Conservation (phyloP, 805 yeast genomes). For the Alloascoidea hylecoeti region DNA sequence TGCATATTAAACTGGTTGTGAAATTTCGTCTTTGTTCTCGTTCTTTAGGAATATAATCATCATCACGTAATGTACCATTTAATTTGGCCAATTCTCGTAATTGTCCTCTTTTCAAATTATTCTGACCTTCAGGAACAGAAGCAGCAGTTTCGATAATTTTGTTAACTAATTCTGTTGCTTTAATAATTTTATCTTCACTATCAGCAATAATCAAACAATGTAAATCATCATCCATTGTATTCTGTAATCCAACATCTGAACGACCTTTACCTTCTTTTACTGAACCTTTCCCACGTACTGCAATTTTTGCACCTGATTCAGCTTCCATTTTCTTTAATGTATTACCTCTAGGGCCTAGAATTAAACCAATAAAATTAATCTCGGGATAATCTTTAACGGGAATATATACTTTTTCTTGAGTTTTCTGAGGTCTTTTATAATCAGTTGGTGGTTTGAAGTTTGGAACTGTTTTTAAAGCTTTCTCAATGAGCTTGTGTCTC, state of each 20-base stretch:
- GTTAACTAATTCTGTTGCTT: constrained; percentile 63
- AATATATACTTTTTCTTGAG: constrained; percentile 69
- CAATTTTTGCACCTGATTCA: constrained; percentile 79
- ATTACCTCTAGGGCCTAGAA: constrained; percentile 93
- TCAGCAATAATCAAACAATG: constrained; percentile 86
- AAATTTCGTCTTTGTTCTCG: constrained; percentile 23
- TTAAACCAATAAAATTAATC: constrained; percentile 80
- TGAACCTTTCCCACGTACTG: constrained; percentile 91
- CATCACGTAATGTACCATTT: constrained; percentile 89
- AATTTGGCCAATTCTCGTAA: constrained; percentile 83
- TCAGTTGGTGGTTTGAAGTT: constrained; percentile 69
- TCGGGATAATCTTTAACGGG: constrained; percentile 84
- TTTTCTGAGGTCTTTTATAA: constrained; percentile 56
- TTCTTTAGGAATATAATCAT: constrained; percentile 19
- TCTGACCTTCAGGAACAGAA: constrained; percentile 83
- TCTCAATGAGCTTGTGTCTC: constrained; percentile 64
- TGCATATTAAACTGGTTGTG: constrained; percentile 50
- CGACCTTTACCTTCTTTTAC: constrained; percentile 79
- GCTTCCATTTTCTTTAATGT: constrained; percentile 71
- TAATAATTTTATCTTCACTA: constrained; percentile 57
- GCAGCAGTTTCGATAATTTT: constrained; percentile 74
- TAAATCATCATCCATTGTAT: constrained; percentile 63
- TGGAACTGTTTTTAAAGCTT: constrained; percentile 60
- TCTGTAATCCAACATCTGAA: constrained; percentile 27
- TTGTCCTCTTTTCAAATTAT: constrained; percentile 83